Evolutionary conservation across 441 rosid species (phyloP), one percentile per base, ranked within the genome.

Genomic region (Gossypium gossypioides): DNA sequence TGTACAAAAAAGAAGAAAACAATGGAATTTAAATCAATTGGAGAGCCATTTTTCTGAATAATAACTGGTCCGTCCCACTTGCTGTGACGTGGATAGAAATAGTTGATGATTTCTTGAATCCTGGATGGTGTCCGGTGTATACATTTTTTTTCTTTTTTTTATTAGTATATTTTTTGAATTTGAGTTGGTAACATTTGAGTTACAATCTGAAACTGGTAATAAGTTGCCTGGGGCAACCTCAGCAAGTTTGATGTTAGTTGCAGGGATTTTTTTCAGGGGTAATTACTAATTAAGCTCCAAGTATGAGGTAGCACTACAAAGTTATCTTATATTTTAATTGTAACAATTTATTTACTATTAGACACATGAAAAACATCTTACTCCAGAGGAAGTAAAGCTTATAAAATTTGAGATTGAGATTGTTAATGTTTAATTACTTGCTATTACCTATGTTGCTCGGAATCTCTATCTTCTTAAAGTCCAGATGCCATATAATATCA

Each of bases 41-140:
- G 50, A 32, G 66, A 64, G 69, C 65, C 68, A 50, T 54, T 73
- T 75, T 77, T 61, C 61, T n/a, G 29, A 32, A 65, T 46, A 56
- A 52, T 65, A 32, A 32, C 37, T 68, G 13, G 64, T 34, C 9
- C 65, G 65, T 42, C 58, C 68, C 40, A 13, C 21, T 15, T 6
- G 21, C 55, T 50, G 6, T 4, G 29, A 50, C 0, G 57, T 24
- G 29, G 60, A 55, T 9, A 58, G 63, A 25, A 32, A 15, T 42
- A 29, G 51, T 13, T 51, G 73, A 63, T 57, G 63, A 4, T 44
- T 56, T 12, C 12, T 61, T 54, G 21, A 27, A 67, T 62, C 72
- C 57, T 65, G 69, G 46, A 71, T 44, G 34, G 66, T 44, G 48
- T 64, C 71, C 70, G 50, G 60, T 40, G 54, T 27, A 32, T 12